Base-by-base conservation (phyloP, 345 rosid genomes). In the Turritis glabra region DNA sequence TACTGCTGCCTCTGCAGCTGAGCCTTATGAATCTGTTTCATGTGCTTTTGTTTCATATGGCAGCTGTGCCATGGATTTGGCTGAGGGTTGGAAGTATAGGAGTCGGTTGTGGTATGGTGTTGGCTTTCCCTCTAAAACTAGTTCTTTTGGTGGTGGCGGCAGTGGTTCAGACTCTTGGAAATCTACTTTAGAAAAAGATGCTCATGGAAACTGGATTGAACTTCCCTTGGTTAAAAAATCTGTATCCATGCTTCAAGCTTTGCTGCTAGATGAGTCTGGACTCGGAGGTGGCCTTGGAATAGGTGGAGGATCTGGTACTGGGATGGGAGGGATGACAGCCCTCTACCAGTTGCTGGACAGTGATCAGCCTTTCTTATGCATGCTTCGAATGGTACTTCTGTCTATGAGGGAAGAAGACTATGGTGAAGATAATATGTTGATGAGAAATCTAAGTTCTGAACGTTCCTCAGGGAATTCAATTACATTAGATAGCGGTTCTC, bases 241-340 rank as follows among this genome's bases (percentile, higher is more conserved):
- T 46, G 96, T 96, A 70, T 80, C 89, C 68, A 92, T 96, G 98
- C 99, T 96, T 73, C 97, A 92, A 84, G 97, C 99, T 52, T 84
- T 96, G 74, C 80, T 96, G 60, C 78, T 96, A 80, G 98, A 96
- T 69, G 97, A 96, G 74, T 89, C 97, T 67, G 97, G 99, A 73
- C 94, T 96, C 66, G 99, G 99, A 72, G 98, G 99, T 72, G 99
- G 99, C 76, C 98, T 96, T 76, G 99, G 98, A 67, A 96, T 96
- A 56, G 98, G 99, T 63, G 97, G 97, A 70, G 99, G 98, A 79
- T 96, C 99, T 29, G 99, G 99, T 79, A 96, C 99, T 76, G 99
- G 99, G 69, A 96, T 96, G 99, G 99, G 99, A 81, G 99, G 98
- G 71, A 92, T 96, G 99, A 80, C 97, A 32, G 90, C 96, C 47